A percentile compares a stretch with the other conserved stretches of the same genome.
Evolutionary conservation across 495 filamentous ascomycete genomes (phyloP).

Genomic region (Aspergillus taichungensis): DNA sequence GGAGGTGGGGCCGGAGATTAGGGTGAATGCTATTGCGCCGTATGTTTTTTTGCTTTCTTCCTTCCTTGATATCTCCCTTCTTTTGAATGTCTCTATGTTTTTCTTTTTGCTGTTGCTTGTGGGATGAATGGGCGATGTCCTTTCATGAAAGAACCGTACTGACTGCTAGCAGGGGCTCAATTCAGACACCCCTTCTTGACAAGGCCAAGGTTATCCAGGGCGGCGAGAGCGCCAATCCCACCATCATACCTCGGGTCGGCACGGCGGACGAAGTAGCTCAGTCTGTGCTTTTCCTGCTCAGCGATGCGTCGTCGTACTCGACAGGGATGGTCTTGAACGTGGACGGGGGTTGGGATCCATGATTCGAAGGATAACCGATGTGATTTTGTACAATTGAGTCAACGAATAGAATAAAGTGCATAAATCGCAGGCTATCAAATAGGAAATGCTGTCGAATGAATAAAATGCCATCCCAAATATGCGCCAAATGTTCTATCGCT

Average conservation of each 20-base stretch:
- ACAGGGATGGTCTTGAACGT: constrained; percentile 39
- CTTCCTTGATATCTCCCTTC: neutral
- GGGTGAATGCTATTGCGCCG: constrained; percentile 52
- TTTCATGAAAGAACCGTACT: constrained; percentile 2
- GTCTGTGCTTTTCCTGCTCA: constrained; percentile 46
- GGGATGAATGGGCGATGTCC: neutral
- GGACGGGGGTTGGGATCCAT: constrained; percentile 33
- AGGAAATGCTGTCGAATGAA: too few relatives aligned
- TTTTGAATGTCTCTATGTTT: neutral
- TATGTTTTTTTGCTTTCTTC: constrained; percentile 18
- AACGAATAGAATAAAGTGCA: too few relatives aligned
- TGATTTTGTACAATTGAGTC: too few relatives aligned
- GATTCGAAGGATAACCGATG: neutral
- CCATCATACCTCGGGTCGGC: constrained; percentile 35
- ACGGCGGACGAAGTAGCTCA: constrained; percentile 43
- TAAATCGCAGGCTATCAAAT: too few relatives aligned
- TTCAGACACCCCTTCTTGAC: constrained; percentile 45
- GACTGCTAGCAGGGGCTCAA: constrained; percentile 32
- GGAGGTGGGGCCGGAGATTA: constrained; percentile 46
- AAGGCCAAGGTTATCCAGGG: constrained; percentile 24
- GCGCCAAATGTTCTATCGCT: neutral
- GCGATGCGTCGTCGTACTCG: constrained; percentile 46
- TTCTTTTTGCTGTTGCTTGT: neutral
- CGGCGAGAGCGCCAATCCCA: constrained; percentile 24
- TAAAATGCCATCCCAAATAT: too few relatives aligned